Base-by-base conservation (phyloP, 176 grass and related monocot species). In the Avena insularis region DNA sequence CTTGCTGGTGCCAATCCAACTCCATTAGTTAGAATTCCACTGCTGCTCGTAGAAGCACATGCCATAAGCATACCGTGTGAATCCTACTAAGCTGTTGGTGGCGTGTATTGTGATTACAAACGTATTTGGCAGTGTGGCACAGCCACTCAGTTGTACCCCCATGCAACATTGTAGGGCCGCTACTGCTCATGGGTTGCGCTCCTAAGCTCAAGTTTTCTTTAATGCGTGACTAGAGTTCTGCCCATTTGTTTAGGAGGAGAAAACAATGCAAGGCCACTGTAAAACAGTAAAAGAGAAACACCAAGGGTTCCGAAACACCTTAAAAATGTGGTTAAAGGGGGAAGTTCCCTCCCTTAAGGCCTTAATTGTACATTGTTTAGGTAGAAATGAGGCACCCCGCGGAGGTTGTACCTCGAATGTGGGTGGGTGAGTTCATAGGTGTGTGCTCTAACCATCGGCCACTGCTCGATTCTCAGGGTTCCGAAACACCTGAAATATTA, bases 11-110 rank as follows among this genome's bases (percentile, higher is more conserved):
- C 6, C 40, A 35, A 19, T 69, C 25, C 4, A 73, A 73, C 13
- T 71, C 5, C 12, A 14, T 46, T 81, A 46, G 25, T 61, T 43
- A 9, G 58, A 12, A 12, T 43, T 49, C 12, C 11, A 31, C 12
- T 80, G 47, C 57, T 86, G 70, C 73, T 78, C 19, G n/a, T 35
- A 77, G 6, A 68, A 12, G 69, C 9, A 1, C 75, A 75, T 17
- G 40, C 20, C 84, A 75, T 67, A 50, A 29, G 23, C 29, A 31
- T 17, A 51, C 2, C 69, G 63, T 85, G 7, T 61, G 43, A 46
- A 62, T 85, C 8, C 17, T 77, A 14, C 75, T 77, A 77, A 55
- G 27, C 50, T 27, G 55, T 19, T 31, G 27, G 8, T 56, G 0
- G 29, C 2, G 13, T 66, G 63, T 50, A 15, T 77, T 56, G 50